Evolutionary conservation across 2,329 filamentous ascomycete species (phyloP), one percentile per base, ranked within the genome.

Genomic region (Huntiella abstrusa): DNA sequence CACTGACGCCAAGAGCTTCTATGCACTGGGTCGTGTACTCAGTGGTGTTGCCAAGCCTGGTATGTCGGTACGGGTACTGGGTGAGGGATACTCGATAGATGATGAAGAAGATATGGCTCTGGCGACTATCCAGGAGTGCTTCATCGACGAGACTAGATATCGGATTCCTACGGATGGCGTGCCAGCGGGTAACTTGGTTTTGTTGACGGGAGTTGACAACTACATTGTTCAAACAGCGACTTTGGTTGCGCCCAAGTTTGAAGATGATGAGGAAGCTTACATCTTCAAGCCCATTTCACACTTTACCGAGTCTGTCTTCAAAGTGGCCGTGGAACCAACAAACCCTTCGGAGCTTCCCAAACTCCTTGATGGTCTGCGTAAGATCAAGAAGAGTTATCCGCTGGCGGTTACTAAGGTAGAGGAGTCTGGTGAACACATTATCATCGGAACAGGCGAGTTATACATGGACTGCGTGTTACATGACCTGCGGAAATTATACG

Each of bases 391-490:
- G 63, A 93, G 84, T 55, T 98, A 96, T 55, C 91, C 91, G 28
- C 71, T 98, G 19, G 83, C 96, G 55, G 84, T 83, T 10, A 98
- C 91, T 4, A 96, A 96, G 61, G 91, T 98, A 3, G 91, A 98
- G 60, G 91, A 98, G 63, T 95, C 86, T 1, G 91, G 91, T 43
- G 91, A 98, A 62, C 91, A 98, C 58, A 80, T 98, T 53, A 72
- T 98, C 41, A 73, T 98, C 4, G 91, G 91, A 17, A 98, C 91
- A 0, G 91, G 91, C 50, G 91, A 98, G 61, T 69, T 98, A n/a
- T 98, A 98, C 66, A 96, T 98, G 87, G 91, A 98, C 60, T 98
- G 91, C 56, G 88, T 98, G 3, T 70, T 98, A 40, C 91, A 98
- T 60, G 91, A 98, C 58, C 70, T 98, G 41, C 81, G 91, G 46